Evolutionary conservation across 129 eudicot genomes (phyloP), one percentile per base, ranked within the genome.

Genomic region (Helianthus tuberosus): DNA sequence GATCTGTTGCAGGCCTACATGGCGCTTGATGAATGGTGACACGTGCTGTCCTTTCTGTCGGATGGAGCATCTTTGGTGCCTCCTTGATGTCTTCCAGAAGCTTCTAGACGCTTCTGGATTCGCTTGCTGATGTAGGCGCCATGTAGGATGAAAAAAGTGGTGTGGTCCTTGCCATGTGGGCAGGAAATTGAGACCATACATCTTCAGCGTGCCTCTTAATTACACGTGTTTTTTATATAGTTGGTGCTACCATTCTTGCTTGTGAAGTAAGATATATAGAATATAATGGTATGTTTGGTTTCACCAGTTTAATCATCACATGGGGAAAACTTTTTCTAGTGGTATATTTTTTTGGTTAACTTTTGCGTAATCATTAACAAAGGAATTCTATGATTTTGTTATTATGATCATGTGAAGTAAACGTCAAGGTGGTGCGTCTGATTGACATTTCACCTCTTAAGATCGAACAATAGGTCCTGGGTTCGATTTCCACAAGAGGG

Each of bases 231-330:
- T 53, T 53, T 52, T 55, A 35, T 27, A 76, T 58, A 55, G 5
- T 41, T 53, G 25, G 5, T 53, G 59, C 59, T 53, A 15, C 27
- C 23, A 53, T 1, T 16, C 10, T 53, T 53, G 27, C 0, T 55
- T 55, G 62, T 55, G 6, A 20, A 55, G 62, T 11, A 55, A 55
- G 35, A 57, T 39, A 3, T 5, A 57, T 38, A 7, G 55, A 66
- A 25, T 1, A 43, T 57, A 32, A 2, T 55, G 29, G 69, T 3
- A 60, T 72, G 39, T 27, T 48, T 29, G 71, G 70, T 48, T 74
- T 74, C 63, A 62, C 71, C 62, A 49, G 35, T 62, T 20, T 63
- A 62, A 35, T 63, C 63, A 73, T 73, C 47, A 16, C 65, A 5
- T 15, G 48, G 15, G 14, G 62, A 50, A 51, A 50, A 27, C 3